phyloP scores from a whole-genome alignment of 1,139 yeast genomes.

The Pichia norvegensis region DNA sequence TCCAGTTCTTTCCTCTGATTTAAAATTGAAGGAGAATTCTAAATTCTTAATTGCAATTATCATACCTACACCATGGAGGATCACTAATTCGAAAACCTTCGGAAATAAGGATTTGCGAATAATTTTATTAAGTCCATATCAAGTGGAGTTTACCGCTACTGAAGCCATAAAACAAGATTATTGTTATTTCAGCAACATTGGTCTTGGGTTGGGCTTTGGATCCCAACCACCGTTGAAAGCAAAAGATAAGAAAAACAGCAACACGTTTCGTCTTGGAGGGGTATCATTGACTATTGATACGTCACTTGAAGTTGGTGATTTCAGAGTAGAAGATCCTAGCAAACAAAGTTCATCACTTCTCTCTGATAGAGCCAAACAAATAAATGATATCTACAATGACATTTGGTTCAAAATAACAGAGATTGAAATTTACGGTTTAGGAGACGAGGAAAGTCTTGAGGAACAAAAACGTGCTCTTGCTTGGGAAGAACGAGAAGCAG shows the following conservation, averaged over 20 bases:
- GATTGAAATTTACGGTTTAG: constrained; percentile 89
- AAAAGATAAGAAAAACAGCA: constrained; percentile 12
- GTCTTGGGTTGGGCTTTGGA: constrained; percentile 81
- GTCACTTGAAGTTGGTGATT: constrained; percentile 71
- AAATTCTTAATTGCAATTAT: constrained; percentile 8
- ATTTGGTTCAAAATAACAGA: constrained; percentile 65
- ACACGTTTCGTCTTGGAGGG: constrained; percentile 46
- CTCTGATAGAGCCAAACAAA: neutral
- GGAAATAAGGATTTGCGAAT: constrained; percentile 52
- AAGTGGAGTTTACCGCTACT: constrained; percentile 44
- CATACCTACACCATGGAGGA: constrained; percentile 57
- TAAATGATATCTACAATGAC: constrained; percentile 34
- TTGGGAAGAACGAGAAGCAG: constrained; percentile 86
- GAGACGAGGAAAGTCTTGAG: constrained; percentile 64
- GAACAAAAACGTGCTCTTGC: constrained; percentile 77
- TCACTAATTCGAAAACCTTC: constrained; percentile 64
- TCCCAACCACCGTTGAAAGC: constrained; percentile 53
- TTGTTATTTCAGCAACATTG: constrained; percentile 58
- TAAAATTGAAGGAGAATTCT: neutral
- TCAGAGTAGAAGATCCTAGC: constrained; percentile 50
- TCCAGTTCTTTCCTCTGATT: constrained; percentile 2
- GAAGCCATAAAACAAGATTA: constrained; percentile 32
- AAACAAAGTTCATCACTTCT: constrained; percentile 3
- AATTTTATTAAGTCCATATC: constrained; percentile 58
- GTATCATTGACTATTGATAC: constrained; percentile 74